Conservation (phyloP, 106 monocot species). For the Gastrodia elata region DNA sequence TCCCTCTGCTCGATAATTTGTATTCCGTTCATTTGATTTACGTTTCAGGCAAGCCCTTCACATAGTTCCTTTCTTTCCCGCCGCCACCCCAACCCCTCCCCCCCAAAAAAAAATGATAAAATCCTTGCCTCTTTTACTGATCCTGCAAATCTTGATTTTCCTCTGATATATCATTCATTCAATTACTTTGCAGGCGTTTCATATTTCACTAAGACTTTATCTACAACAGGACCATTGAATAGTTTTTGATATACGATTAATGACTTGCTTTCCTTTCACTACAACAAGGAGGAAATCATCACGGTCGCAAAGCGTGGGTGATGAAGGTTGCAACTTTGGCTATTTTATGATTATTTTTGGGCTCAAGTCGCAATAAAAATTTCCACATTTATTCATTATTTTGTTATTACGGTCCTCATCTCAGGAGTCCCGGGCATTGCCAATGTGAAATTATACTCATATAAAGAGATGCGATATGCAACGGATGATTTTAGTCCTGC, state of each 20-base stretch:
- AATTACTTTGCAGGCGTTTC: background rate
- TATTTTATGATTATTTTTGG: too few relatives aligned
- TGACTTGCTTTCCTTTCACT: conserved; percentile 16
- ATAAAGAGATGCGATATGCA: conserved; percentile 24
- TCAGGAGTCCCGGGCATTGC: conserved; percentile 13
- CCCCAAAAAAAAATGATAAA: background rate
- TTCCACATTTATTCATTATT: background rate
- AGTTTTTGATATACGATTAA: background rate
- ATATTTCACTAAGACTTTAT: background rate
- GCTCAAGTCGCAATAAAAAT: too few relatives aligned
- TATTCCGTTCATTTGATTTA: background rate
- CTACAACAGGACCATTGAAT: background rate
- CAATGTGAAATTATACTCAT: conserved; percentile 19
- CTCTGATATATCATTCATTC: background rate
- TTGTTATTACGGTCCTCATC: background rate
- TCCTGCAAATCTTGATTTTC: background rate
- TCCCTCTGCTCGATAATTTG: background rate
- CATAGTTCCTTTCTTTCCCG: background rate
- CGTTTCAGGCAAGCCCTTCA: background rate
- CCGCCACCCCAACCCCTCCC: too few relatives aligned
- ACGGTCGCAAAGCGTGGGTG: background rate
- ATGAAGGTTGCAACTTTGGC: conserved; percentile 1
- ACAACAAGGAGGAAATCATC: background rate
- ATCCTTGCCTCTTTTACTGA: background rate
- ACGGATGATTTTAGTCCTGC: conserved; percentile 19